A percentile compares a stretch with the other conserved stretches of the same genome.
Conservation (phyloP, 495 filamentous ascomycete genomes). For the Chaetomium cochliodes region DNA sequence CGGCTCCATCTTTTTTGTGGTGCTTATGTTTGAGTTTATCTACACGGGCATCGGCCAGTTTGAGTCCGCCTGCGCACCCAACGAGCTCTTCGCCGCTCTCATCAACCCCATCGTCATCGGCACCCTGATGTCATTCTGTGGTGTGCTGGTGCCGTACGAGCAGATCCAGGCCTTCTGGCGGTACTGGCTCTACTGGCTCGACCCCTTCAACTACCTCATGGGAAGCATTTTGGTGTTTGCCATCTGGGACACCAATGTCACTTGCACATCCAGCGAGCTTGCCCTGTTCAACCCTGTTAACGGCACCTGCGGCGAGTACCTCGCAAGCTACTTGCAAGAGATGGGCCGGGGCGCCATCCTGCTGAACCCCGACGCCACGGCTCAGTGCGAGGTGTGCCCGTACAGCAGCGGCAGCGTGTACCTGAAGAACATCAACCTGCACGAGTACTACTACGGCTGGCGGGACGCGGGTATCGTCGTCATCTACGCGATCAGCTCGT, state of each 20-base stretch:
- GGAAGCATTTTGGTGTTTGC: slow-evolving; percentile 39
- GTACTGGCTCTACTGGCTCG: slow-evolving; percentile 52
- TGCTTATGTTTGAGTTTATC: slow-evolving; percentile 49
- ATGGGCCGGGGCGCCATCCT: slow-evolving; percentile 36
- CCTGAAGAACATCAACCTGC: slow-evolving; percentile 37
- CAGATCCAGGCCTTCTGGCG: slow-evolving; percentile 52
- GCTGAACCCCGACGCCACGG: slow-evolving; percentile 42
- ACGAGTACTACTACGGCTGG: slow-evolving; percentile 57
- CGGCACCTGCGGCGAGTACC: slow-evolving; percentile 33
- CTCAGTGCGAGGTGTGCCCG: slow-evolving; percentile 61
- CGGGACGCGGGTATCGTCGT: slow-evolving; percentile 54
- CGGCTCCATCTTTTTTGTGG: slow-evolving; percentile 44
- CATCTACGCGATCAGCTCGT: slow-evolving; percentile 37
- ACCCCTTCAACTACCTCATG: slow-evolving; percentile 57
- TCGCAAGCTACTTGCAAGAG: slow-evolving; percentile 30
- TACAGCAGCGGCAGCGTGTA: slow-evolving; percentile 58
- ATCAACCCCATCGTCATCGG: slow-evolving; percentile 53
- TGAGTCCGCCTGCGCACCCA: slow-evolving; percentile 48
- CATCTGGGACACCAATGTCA: slow-evolving; percentile 27
- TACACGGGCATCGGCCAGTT: slow-evolving; percentile 53
- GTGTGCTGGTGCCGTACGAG: slow-evolving; percentile 54
- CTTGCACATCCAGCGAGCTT: slow-evolving; percentile 25
- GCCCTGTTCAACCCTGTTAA: slow-evolving; percentile 30
- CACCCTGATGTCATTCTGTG: slow-evolving; percentile 53
- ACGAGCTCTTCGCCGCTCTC: slow-evolving; percentile 53